Percentiles rank a stretch among this genome's conserved stretches.
Conservation (phyloP, 495 filamentous ascomycete genomes). For the Bryoglossum gracile region DNA sequence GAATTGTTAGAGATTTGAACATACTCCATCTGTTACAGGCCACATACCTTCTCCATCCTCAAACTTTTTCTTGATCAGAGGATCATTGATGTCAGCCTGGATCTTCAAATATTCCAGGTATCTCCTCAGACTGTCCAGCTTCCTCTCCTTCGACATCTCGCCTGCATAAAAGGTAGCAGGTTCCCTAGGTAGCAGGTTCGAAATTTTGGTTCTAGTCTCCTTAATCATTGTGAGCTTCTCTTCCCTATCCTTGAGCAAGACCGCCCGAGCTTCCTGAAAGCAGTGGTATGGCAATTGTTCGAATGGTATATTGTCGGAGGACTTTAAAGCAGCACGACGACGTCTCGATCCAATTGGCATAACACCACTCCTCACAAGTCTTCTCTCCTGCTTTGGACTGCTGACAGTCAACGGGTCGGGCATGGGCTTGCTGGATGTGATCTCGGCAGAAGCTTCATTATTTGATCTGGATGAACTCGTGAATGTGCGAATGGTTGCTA, state of each 20-base stretch:
- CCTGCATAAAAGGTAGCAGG: slow-evolving; percentile 50
- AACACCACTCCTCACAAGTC: slow-evolving; percentile 49
- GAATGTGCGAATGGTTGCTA: slow-evolving; percentile 37
- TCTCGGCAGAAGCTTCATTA: slow-evolving; percentile 32
- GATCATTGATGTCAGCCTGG: slow-evolving; percentile 91
- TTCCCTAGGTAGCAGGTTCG: slow-evolving; percentile 50
- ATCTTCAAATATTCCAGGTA: slow-evolving; percentile 80
- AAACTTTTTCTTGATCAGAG: slow-evolving; percentile 85
- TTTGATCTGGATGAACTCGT: slow-evolving; percentile 34
- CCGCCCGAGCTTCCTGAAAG: slow-evolving; percentile 89
- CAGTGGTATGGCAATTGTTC: slow-evolving; percentile 91
- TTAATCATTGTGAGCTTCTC: slow-evolving; percentile 69
- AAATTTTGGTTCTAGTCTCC: slow-evolving; percentile 41
- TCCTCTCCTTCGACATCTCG: slow-evolving; percentile 52
- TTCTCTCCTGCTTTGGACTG: slow-evolving; percentile 47
- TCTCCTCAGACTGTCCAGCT: slow-evolving; percentile 61
- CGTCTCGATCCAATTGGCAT: slow-evolving; percentile 71
- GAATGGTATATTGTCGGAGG: slow-evolving; percentile 71
- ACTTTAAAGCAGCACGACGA: slow-evolving; percentile 68
- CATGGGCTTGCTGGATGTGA: slow-evolving; percentile 24
- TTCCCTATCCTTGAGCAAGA: slow-evolving; percentile 70
- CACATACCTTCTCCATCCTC: slow-evolving; percentile 81
- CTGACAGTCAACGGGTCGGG: slow-evolving; percentile 32
- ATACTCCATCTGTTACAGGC: neutral
- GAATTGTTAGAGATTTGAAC: slow-evolving; percentile 17